These are phyloP conservation scores for Cladosporium oxysporum DNA, from an alignment of 2,329 filamentous ascomycete species.

Conservation along the genomic window DNA sequence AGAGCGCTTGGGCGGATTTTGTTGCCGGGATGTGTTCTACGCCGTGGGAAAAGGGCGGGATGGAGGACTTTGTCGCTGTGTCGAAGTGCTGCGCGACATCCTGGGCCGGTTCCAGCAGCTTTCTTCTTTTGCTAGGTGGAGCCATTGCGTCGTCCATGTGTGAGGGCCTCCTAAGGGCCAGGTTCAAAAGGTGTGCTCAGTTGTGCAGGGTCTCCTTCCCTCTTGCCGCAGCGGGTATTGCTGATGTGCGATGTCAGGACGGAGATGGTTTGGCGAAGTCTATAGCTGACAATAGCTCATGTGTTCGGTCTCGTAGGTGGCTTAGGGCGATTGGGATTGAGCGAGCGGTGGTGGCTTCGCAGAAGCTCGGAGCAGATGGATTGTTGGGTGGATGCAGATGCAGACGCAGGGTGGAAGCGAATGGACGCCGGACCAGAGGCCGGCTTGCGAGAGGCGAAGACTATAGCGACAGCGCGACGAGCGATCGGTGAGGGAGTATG, in stretches of 20 bases:
- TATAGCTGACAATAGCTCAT: conserved; percentile 6
- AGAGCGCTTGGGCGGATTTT: background rate
- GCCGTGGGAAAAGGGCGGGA: conserved; percentile 22
- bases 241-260: background rate
- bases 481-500: background rate
- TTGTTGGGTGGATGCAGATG: conserved; percentile 5
- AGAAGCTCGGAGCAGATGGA: conserved; percentile 27
- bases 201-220: background rate
- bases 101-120: conserved; percentile 24
- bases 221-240: background rate
- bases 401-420: conserved; percentile 28
- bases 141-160: conserved; percentile 32
- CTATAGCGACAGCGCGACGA: conserved; percentile 12
- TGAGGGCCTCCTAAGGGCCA: conserved; percentile 13
- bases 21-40: conserved; percentile 21
- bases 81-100: conserved; percentile 15
- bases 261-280: background rate
- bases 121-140: conserved; percentile 34
- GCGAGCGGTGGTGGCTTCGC: conserved; percentile 28
- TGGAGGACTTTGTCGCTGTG: background rate
- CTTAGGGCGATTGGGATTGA: conserved; percentile 17
- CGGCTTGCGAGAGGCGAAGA: conserved; percentile 23
- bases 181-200: background rate
- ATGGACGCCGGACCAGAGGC: conserved; percentile 35
- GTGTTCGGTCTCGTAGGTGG: background rate